Conservation (phyloP, 495 filamentous ascomycete species). For the Trichoderma reesei region DNA sequence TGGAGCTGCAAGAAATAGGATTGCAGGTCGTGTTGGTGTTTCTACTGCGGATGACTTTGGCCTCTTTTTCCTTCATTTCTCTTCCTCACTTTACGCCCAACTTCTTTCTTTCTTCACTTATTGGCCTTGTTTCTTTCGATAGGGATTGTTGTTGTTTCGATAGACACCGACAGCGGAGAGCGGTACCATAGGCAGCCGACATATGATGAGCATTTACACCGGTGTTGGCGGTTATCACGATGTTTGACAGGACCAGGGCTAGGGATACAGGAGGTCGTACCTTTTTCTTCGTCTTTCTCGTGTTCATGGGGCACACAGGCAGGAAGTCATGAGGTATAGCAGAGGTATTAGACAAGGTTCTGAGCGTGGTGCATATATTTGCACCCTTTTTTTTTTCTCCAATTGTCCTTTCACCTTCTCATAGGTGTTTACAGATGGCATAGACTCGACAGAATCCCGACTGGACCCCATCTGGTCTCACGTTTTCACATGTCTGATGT, state of each 20-base stretch:
- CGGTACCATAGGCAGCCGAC: not conserved
- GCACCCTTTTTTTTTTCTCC: not conserved
- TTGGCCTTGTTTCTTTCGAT: not conserved
- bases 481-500: no score
- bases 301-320: not conserved
- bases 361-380: not conserved
- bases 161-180: not conserved
- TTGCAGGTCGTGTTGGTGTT: not conserved
- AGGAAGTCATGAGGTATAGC: not conserved
- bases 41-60: not conserved
- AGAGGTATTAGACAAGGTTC: not conserved
- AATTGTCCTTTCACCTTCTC: not conserved
- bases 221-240: not conserved
- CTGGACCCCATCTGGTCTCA: no score
- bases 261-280: not conserved
- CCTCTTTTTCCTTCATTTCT: not conserved
- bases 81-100: not conserved
- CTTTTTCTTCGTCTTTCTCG: not conserved
- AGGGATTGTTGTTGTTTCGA: not conserved
- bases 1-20: not conserved
- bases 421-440: not conserved
- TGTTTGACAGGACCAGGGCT: not conserved
- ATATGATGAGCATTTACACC: constrained; percentile 7
- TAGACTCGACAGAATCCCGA: not conserved
- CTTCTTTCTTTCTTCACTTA: not conserved